A percentile compares a stretch with the other conserved stretches of the same genome.
Conservation (phyloP, 176 grass and related monocot species). For the Juncus inflexus region DNA sequence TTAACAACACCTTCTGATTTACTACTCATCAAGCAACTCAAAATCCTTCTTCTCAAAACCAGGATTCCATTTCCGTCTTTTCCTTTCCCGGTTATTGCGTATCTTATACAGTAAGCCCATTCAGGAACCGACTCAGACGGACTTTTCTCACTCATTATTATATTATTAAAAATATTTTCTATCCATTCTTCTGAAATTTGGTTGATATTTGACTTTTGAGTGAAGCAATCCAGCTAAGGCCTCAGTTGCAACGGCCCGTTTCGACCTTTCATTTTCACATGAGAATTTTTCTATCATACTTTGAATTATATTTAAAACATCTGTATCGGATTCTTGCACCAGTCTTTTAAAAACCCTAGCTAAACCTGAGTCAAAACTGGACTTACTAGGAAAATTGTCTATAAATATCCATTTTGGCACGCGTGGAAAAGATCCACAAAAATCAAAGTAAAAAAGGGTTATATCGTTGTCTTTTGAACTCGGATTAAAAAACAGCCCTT, state of each 20-base stretch:
- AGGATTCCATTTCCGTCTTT: conserved; percentile 64
- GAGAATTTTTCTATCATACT: conserved; percentile 60
- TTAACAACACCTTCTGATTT: conserved; percentile 46
- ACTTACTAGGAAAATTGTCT: conserved; percentile 12
- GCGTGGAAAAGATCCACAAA: conserved; percentile 4
- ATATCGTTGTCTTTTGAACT: conserved; percentile 18
- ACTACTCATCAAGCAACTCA: conserved; percentile 59
- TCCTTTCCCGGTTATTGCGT: conserved; percentile 90
- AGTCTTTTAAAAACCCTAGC: conserved; percentile 93
- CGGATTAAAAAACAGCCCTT: conserved; percentile 14
- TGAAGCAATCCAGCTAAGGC: conserved; percentile 92
- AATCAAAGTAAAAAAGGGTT: conserved; percentile 17
- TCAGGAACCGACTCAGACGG: conserved; percentile 87
- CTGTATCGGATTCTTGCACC: conserved; percentile 72
- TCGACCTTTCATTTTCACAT: conserved; percentile 80
- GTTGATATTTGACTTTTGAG: conserved; percentile 63
- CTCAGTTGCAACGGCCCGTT: conserved; percentile 89
- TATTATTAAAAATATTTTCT: conserved; percentile 60
- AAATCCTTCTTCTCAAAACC: conserved; percentile 63
- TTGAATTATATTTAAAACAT: conserved; percentile 57
- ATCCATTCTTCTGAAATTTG: conserved; percentile 45
- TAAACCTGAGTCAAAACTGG: conserved; percentile 69
- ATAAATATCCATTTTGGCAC: conserved; percentile 14
- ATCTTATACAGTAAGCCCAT: conserved; percentile 87
- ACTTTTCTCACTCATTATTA: conserved; percentile 62